These are phyloP conservation scores for Clitopilus passeckerianus DNA, from an alignment of 768 basidiomycete genomes.

Conservation along the genomic window DNA sequence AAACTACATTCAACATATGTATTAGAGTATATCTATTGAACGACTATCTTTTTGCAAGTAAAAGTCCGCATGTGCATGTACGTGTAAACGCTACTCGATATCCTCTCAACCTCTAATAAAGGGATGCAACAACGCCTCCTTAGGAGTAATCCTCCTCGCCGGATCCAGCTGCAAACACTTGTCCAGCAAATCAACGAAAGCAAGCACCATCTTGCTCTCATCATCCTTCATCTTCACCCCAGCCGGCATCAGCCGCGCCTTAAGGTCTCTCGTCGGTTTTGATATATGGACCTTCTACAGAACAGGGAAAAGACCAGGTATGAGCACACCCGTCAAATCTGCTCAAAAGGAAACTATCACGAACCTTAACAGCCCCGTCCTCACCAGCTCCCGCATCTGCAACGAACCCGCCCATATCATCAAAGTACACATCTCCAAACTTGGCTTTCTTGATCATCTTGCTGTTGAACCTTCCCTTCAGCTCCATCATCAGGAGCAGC, in stretches of 20 bases:
- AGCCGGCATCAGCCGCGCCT: conserved; percentile 77
- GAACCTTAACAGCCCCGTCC: conserved; percentile 25
- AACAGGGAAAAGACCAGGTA: conserved; percentile 45
- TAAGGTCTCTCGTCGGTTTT: conserved; percentile 78
- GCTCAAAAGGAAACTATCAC: no score
- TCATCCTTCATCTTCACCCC: conserved; percentile 83
- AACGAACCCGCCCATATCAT: conserved; percentile 80
- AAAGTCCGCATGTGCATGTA: no score
- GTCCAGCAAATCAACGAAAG: conserved; percentile 89
- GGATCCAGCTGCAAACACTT: conserved; percentile 89
- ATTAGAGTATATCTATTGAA: no score
- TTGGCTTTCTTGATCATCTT: conserved; percentile 94
- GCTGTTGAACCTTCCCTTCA: conserved; percentile 89
- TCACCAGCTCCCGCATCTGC: conserved; percentile 56
- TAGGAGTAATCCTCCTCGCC: conserved; percentile 78
- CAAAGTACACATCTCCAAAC: conserved; percentile 91
- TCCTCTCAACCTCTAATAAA: conserved; percentile 55
- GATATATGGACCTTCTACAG: conserved; percentile 78
- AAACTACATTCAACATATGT: no score
- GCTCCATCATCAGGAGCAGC: conserved; percentile 96
- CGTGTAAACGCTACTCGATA: no score
- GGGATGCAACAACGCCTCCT: conserved; percentile 83
- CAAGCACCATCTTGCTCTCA: conserved; percentile 70
- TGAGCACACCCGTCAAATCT: no score
- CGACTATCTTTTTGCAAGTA: no score